Evolutionary conservation across 1,284 basidiomycete genomes (phyloP).

Genomic region (Mixia osmundae): DNA sequence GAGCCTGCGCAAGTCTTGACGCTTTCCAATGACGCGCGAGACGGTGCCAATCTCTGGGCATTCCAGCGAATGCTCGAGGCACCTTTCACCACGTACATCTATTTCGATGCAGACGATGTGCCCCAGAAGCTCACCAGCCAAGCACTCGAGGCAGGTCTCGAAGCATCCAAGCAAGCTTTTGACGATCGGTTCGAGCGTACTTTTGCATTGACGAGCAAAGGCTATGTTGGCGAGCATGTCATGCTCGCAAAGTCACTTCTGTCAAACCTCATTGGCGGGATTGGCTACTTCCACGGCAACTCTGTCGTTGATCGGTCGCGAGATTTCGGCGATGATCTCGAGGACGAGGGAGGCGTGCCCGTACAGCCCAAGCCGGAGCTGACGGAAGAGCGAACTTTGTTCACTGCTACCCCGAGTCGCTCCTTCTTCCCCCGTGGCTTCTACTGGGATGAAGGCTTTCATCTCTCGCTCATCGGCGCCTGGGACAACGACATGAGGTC

Average conservation of each 20-base stretch:
- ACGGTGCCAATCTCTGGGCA: slow-evolving; percentile 53
- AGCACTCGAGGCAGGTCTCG: slow-evolving; percentile 38
- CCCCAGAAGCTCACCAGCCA: slow-evolving; percentile 3
- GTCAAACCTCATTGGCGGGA: slow-evolving; percentile 66
- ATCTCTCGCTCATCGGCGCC: slow-evolving; percentile 62
- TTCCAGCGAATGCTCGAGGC: slow-evolving; percentile 62
- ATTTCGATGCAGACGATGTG: slow-evolving; percentile 40
- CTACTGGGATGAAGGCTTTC: slow-evolving; percentile 97
- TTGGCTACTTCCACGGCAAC: slow-evolving; percentile 82
- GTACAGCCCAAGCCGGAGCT: slow-evolving; percentile 30
- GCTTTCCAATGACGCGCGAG: slow-evolving; percentile 45
- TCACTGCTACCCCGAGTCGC: slow-evolving; percentile 78
- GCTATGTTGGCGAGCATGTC: slow-evolving; percentile 26
- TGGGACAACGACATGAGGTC: slow-evolving; percentile 86
- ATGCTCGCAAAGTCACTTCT: slow-evolving; percentile 66
- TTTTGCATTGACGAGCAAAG: slow-evolving; percentile 40
- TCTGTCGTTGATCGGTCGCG: slow-evolving; percentile 66
- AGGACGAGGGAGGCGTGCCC: slow-evolving; percentile 34
- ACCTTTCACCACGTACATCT: slow-evolving; percentile 61
- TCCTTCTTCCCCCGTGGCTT: slow-evolving; percentile 92
- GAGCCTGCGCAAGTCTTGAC: slow-evolving; percentile 56
- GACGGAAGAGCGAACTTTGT: slow-evolving; percentile 46
- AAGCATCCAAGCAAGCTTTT: slow-evolving; percentile 38
- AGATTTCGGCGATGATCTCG: slow-evolving; percentile 59
- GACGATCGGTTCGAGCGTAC: slow-evolving; percentile 38